phyloP scores from a whole-genome alignment of 164 flowering plant genomes.

The Annona cherimola region DNA sequence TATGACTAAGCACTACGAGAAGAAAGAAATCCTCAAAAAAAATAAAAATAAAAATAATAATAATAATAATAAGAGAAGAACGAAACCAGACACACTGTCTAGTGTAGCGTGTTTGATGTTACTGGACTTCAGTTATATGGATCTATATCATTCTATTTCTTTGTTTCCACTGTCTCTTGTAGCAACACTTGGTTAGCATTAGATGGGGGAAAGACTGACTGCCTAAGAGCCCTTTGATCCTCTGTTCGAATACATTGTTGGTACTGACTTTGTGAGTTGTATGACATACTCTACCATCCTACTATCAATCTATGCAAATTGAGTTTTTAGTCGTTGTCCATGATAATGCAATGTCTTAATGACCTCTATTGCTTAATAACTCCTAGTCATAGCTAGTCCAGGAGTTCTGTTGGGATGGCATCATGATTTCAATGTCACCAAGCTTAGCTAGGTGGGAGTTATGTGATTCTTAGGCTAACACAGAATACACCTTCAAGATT shows the following conservation, averaged over 20 bases:
- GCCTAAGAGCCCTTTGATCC: slow-evolving; percentile 70
- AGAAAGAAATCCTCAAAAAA: too few relatives aligned
- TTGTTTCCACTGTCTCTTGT: slow-evolving; percentile 1
- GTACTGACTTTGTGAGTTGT: slow-evolving; percentile 89
- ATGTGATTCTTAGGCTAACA: too few relatives aligned
- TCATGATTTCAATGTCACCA: not conserved
- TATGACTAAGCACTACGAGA: too few relatives aligned
- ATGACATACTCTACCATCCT: not conserved
- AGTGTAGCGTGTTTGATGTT: not conserved
- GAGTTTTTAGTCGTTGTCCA: not conserved
- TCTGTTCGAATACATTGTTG: slow-evolving; percentile 88
- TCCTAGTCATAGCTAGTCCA: not conserved
- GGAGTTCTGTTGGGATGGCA: not conserved
- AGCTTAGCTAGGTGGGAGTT: not conserved
- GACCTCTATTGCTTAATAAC: not conserved
- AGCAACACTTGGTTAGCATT: slow-evolving; percentile 78
- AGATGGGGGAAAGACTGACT: slow-evolving; percentile 81
- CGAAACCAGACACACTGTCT: not conserved
- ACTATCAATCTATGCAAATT: not conserved
- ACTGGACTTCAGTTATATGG: not conserved
- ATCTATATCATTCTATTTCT: not conserved
- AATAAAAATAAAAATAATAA: too few relatives aligned
- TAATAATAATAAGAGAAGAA: too few relatives aligned
- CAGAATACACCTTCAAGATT: too few relatives aligned
- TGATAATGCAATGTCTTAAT: not conserved